phyloP scores from a whole-genome alignment of 306 rosid species.

The Sesbania bispinosa region DNA sequence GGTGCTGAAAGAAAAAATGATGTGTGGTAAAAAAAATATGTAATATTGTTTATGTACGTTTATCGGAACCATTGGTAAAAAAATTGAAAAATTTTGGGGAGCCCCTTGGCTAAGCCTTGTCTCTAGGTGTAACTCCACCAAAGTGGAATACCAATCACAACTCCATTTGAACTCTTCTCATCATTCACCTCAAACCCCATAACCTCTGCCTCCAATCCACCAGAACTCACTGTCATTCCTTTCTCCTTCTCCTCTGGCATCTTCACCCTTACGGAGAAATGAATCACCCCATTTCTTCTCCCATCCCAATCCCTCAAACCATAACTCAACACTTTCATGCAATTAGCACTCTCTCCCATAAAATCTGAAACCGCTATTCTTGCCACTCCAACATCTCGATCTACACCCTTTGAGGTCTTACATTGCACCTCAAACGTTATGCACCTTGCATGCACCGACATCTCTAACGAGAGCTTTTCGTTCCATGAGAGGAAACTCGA shows the following conservation, averaged over 20 bases:
- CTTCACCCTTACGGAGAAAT: conserved; percentile 43
- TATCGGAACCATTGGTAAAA: too few relatives aligned
- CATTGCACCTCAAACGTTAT: conserved; percentile 40
- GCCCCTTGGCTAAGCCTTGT: too few relatives aligned
- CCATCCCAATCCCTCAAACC: conserved; percentile 50
- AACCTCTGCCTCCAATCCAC: not conserved
- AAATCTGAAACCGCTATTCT: conserved; percentile 41
- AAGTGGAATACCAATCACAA: conserved; percentile 4
- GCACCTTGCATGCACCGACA: conserved; percentile 33
- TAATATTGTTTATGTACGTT: too few relatives aligned
- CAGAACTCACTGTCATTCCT: not conserved
- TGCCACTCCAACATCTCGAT: conserved; percentile 29
- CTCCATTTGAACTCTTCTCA: not conserved
- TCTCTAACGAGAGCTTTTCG: conserved; percentile 33
- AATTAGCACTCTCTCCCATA: conserved; percentile 3
- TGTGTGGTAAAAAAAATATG: too few relatives aligned
- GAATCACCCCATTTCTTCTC: conserved; percentile 45
- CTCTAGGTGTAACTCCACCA: not conserved
- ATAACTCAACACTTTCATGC: conserved; percentile 49
- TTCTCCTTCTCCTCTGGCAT: not conserved
- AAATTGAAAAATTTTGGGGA: too few relatives aligned
- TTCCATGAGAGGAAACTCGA: conserved; percentile 30
- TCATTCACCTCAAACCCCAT: not conserved
- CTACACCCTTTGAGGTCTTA: conserved; percentile 12
- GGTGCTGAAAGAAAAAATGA: too few relatives aligned